Conservation (phyloP, 306 rosid species). For the Quercus parvula region DNA sequence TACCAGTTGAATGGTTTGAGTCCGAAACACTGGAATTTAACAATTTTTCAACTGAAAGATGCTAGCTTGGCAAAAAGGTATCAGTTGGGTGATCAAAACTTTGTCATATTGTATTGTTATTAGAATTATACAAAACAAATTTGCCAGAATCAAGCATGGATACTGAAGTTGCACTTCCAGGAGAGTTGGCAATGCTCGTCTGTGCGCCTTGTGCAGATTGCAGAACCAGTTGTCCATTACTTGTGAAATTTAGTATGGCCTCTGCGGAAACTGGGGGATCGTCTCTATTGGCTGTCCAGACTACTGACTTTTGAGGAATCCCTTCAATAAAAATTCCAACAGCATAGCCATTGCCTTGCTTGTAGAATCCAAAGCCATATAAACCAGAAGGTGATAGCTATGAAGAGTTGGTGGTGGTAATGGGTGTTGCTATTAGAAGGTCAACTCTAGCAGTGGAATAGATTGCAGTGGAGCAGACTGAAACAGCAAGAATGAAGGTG, state of each 20-base stretch:
- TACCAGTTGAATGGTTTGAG: slow-evolving; percentile 16
- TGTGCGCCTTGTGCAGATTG: not conserved
- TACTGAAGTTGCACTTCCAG: not conserved
- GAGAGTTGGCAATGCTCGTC: not conserved
- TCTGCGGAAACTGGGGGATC: slow-evolving; percentile 1
- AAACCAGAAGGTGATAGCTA: slow-evolving; percentile 29
- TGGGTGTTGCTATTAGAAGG: not conserved
- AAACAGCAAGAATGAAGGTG: too few relatives aligned
- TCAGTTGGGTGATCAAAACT: slow-evolving; percentile 16
- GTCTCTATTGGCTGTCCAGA: slow-evolving; percentile 29
- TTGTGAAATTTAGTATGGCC: slow-evolving; percentile 15
- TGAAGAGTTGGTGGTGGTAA: slow-evolving; percentile 2
- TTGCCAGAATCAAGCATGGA: slow-evolving; percentile 32
- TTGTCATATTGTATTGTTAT: not conserved
- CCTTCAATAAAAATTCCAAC: slow-evolving; percentile 16
- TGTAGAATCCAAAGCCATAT: slow-evolving; percentile 28
- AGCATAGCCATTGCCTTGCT: slow-evolving; percentile 20
- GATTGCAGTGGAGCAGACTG: too few relatives aligned
- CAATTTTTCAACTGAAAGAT: not conserved
- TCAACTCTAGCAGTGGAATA: too few relatives aligned
- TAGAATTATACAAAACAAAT: slow-evolving; percentile 14
- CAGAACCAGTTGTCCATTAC: slow-evolving; percentile 13
- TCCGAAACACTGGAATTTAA: slow-evolving; percentile 6
- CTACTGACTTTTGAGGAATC: slow-evolving; percentile 19
- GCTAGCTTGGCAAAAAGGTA: slow-evolving; percentile 20